phyloP scores from a whole-genome alignment of 1,139 yeast species.

The Taphrina wiesneri region DNA sequence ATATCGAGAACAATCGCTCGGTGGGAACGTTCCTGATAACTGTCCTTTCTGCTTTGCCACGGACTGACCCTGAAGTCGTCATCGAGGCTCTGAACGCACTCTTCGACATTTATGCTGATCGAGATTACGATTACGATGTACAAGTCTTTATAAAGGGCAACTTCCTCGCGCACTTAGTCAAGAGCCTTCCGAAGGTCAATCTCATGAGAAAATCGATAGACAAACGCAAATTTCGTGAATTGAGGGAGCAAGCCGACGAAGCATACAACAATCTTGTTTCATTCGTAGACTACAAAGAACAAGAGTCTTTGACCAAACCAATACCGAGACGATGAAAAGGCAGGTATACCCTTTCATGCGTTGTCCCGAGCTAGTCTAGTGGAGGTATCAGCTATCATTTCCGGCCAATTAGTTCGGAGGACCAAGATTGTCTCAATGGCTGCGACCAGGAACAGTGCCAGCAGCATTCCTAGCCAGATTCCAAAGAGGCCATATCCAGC shows the following conservation, averaged over 20 bases:
- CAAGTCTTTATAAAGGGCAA: slow-evolving; percentile 64
- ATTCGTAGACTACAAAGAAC: slow-evolving; percentile 75
- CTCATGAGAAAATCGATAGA: slow-evolving; percentile 65
- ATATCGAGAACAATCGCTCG: slow-evolving; percentile 51
- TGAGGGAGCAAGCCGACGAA: slow-evolving; percentile 70
- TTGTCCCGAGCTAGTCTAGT: slow-evolving; percentile 13
- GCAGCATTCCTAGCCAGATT: slow-evolving; percentile 80
- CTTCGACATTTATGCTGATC: slow-evolving; percentile 82
- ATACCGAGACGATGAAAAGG: not conserved
- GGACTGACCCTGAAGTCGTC: slow-evolving; percentile 48
- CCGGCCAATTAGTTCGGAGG: slow-evolving; percentile 19
- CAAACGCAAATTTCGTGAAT: slow-evolving; percentile 58
- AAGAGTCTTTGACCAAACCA: too few species aligned
- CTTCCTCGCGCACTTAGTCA: slow-evolving; percentile 52
- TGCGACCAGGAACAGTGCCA: slow-evolving; percentile 54
- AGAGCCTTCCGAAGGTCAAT: slow-evolving; percentile 54
- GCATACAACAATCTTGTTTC: slow-evolving; percentile 66
- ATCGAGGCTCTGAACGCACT: slow-evolving; percentile 65
- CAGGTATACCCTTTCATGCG: not conserved
- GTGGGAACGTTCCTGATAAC: slow-evolving; percentile 55
- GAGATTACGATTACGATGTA: slow-evolving; percentile 62
- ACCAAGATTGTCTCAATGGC: slow-evolving; percentile 20
- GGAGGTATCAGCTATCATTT: slow-evolving; percentile 8
- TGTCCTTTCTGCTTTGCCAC: slow-evolving; percentile 42
- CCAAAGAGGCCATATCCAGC: slow-evolving; percentile 61